Percentiles rank a stretch among this genome's conserved stretches.
Evolutionary conservation across 352 stramenopile genomes (phyloP).

Genomic region (Phytophthora agathidicida): DNA sequence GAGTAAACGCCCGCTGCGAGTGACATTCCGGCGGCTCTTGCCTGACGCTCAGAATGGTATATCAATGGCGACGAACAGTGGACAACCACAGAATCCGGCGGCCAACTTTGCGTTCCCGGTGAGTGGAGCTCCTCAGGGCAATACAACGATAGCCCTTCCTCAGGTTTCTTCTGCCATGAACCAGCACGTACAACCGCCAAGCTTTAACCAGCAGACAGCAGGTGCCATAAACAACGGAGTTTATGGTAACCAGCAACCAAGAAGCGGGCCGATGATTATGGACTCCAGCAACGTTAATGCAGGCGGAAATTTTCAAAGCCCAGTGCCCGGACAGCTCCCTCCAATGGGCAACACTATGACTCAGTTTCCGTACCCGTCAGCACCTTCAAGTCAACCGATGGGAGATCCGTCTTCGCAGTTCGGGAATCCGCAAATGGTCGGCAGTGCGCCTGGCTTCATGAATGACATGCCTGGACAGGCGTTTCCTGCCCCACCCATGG

Average conservation of each 20-base stretch:
- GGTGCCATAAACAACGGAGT: constrained; percentile 13
- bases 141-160: neutral
- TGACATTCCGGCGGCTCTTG: constrained; percentile 68
- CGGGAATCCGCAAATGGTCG: constrained; percentile 16
- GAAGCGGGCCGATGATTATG: constrained; percentile 16
- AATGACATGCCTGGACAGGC: constrained; percentile 34
- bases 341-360: constrained; percentile 30
- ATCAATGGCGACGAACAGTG: constrained; percentile 2
- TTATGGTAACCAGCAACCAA: constrained; percentile 23
- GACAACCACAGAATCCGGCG: constrained; percentile 3
- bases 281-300: constrained; percentile 2
- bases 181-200: constrained; percentile 24
- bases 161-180: constrained; percentile 21
- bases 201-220: constrained; percentile 23
- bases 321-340: constrained; percentile 17
- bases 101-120: constrained; percentile 12
- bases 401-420: constrained; percentile 35
- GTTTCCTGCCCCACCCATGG: constrained; percentile 23
- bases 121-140: constrained; percentile 8
- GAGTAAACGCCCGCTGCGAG: constrained; percentile 63
- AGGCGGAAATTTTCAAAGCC: constrained; percentile 11
- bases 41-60: neutral
- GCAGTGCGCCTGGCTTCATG: constrained; percentile 34
- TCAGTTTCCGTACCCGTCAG: constrained; percentile 39
- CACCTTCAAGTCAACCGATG: constrained; percentile 30